Base-by-base conservation (phyloP, 78 protist genomes). In the Isochrysis galbana region DNA sequence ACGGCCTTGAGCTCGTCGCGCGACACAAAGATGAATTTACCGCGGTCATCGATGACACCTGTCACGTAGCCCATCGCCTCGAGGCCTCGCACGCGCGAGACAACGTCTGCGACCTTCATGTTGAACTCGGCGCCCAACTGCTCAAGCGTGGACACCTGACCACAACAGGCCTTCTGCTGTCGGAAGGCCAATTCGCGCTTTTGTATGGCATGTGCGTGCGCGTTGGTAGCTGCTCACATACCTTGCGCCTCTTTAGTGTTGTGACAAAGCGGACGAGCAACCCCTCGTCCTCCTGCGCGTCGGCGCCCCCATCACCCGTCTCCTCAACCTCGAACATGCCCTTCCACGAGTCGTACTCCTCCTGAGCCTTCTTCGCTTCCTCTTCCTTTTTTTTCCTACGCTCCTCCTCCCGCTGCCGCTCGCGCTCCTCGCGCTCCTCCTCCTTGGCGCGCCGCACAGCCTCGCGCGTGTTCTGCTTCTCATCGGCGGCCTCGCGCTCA, bases 41-140 rank as follows among this genome's bases (percentile, higher is more conserved):
- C 98, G 32, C 98, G 88, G 67, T 96, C 98, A 83, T 96, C 98
- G 38, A 94, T 46, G 34, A 96, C 94, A 46, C 98, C 98, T 0
- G 96, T 91, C n/a, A 96, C 42, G 38, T 90, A 26, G 21, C 98
- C 97, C 67, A 90, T 69, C 44, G 70, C 45, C 89, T 95, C 96
- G 38, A 96, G 91, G 21, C 84, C 69, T 34, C 87, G 92, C n/a
- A 95, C 87, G 39, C 95, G 91, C 22, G 92, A 94, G 39, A 95
- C 84, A 5, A 77, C 95, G 42, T 96, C 96, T n/a, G 61, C 36
- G 29, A 11, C 14, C 74, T 61, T 61, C 36, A 61, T 23, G 74
- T 32, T 32, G 14, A 61, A 61, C 74, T 61, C 74, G n/a, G 74
- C 74, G n/a, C n/a, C 14, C n/a, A 61, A 32, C n/a, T 21, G 10